Percentiles rank a stretch among this genome's conserved stretches.
Evolutionary conservation across 371 early-diverging fungal species (phyloP).

Genomic region (Rhizomucor miehei): DNA sequence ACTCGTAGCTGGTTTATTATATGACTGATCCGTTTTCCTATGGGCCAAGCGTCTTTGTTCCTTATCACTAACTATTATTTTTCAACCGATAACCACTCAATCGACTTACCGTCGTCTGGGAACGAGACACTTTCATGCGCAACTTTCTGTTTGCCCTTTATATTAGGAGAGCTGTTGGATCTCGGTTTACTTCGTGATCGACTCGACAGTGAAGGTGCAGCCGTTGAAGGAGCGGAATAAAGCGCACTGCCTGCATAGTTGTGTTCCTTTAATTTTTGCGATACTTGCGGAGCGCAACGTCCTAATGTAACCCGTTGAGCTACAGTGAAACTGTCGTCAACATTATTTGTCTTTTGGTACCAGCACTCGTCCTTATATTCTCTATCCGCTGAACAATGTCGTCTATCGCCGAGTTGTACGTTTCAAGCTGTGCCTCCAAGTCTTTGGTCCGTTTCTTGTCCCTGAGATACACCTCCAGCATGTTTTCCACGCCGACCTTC

Average conservation of each 20-base stretch:
- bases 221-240: conserved; percentile 23
- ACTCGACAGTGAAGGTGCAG: conserved; percentile 19
- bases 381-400: conserved; percentile 47
- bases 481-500: conserved; percentile 45
- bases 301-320: conserved; percentile 6
- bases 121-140: conserved; percentile 38
- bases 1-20: conserved; percentile 29
- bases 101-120: conserved; percentile 41
- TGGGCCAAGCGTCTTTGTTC: conserved; percentile 36
- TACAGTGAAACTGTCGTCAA: conserved; percentile 15
- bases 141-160: conserved; percentile 35
- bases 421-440: conserved; percentile 48
- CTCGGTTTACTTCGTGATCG: conserved; percentile 32
- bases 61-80: neutral
- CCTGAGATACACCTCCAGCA: conserved; percentile 43
- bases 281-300: conserved; percentile 8
- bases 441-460: conserved; percentile 51
- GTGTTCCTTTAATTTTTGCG: conserved; percentile 32
- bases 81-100: neutral
- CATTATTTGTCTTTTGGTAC: conserved; percentile 11
- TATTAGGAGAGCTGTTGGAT: conserved; percentile 34
- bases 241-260: conserved; percentile 32
- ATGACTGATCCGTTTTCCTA: conserved; percentile 31
- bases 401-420: conserved; percentile 40
- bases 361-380: conserved; percentile 31